Evolutionary conservation across 768 basidiomycete species (phyloP).

Genomic region (Pisolithus marmoratus): DNA sequence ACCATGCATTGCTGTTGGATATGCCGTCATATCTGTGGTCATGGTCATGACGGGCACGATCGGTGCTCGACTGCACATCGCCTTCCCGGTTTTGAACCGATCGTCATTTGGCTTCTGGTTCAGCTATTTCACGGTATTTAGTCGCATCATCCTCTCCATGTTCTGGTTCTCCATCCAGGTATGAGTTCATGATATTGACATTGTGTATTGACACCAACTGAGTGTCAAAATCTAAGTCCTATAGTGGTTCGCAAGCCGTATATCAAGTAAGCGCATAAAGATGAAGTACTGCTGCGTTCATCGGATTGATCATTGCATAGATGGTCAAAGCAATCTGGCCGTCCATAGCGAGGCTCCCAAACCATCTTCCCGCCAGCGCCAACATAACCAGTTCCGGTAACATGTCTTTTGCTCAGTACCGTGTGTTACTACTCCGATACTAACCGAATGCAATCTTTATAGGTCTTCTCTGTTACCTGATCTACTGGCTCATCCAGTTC

Average conservation of each 20-base stretch:
- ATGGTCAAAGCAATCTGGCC: constrained; percentile 88
- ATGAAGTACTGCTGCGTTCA: not conserved
- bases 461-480: constrained; percentile 72
- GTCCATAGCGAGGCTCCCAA: constrained; percentile 56
- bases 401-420: not conserved
- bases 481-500: constrained; percentile 75
- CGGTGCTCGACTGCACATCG: constrained; percentile 73
- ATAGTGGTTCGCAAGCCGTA: constrained; percentile 62
- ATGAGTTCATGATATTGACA: not conserved
- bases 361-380: constrained; percentile 50
- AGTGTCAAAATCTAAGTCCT: constrained; percentile 33
- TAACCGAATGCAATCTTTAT: not conserved
- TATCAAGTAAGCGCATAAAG: constrained; percentile 43
- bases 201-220: not conserved
- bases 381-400: constrained; percentile 62
- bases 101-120: constrained; percentile 90
- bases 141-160: constrained; percentile 68
- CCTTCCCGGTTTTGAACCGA: constrained; percentile 70
- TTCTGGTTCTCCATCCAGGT: constrained; percentile 84
- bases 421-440: not conserved
- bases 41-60: constrained; percentile 78
- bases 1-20: constrained; percentile 64
- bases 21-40: constrained; percentile 65
- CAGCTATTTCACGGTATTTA: constrained; percentile 81
- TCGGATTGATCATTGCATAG: constrained; percentile 9